Base-by-base conservation (phyloP, 192 early-diverging fungal genomes). In the Phlyctochytrium bullatum region DNA sequence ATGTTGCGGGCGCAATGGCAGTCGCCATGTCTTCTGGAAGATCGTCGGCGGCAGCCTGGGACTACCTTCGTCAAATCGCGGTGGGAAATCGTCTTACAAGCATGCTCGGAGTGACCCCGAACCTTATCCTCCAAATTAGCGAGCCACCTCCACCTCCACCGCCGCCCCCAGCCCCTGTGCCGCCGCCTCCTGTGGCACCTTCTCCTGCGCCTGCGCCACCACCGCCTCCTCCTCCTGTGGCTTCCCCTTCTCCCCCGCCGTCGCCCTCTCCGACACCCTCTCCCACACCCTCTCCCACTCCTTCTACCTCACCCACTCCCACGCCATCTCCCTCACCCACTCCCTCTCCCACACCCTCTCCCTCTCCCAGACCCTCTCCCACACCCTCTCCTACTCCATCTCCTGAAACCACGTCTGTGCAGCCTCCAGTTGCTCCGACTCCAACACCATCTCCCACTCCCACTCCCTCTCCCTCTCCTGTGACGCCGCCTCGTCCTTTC, bases 1-100 rank as follows among this genome's bases (percentile, higher is more conserved):
- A 81, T 52, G 85, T 83, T 54, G 76, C 73, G 63, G 84, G 86
- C 60, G 72, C 40, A n/a, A 50, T 50, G 40, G 40, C 40, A 10
- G 40, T 50, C 40, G 40, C n/a, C n/a, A n/a, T n/a, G n/a, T n/a
- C n/a, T n/a, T 14, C 40, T 14, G 20, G 20, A 20, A 47, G 10
- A 6, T 47, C 6, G 10, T 14, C 40, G 10, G 20, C 40, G 20
- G 40, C 20, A 14, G 10, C 40, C 40, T 6, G 20, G 20, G 10
- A 14, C 10, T 47, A 47, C 40, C 6, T 14, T 47, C 40, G 6
- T 47, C 10, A 6, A 6, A 47, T 47, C 40, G 40, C 40, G 20
- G 40, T 47, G 10, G 20, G 20, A 20, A 47, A 47, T 20, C 40
- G 40, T 20, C 6, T 47, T 20, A 47, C 6, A 20, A 14, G 10